Conservation (phyloP, 106 monocot genomes). For the Allium cepa region DNA sequence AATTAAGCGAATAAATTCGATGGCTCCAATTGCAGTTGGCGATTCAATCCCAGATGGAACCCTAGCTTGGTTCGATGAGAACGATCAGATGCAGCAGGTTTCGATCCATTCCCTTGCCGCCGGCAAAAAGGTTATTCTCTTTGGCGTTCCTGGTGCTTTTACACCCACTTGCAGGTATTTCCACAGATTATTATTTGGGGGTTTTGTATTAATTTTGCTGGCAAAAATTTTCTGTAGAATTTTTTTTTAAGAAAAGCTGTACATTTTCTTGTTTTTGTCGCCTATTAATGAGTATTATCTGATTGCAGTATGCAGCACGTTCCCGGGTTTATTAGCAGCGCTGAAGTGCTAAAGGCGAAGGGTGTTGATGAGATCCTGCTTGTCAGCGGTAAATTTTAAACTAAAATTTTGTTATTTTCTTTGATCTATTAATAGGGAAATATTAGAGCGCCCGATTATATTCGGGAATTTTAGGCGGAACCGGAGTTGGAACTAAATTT, state of each 20-base stretch:
- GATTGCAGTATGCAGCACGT: constrained; percentile 75
- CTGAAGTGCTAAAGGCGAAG: constrained; percentile 79
- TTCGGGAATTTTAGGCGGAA: too few relatives aligned
- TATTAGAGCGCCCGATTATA: too few relatives aligned
- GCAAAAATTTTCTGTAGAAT: neutral
- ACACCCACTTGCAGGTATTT: constrained; percentile 94
- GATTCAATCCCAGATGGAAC: constrained; percentile 73
- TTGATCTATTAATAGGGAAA: too few relatives aligned
- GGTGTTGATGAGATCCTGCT: constrained; percentile 86
- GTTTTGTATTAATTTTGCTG: neutral
- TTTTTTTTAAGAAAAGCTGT: neutral
- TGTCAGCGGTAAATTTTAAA: constrained; percentile 57
- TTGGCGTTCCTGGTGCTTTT: constrained; percentile 97
- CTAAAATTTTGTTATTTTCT: neutral
- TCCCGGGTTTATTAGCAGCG: constrained; percentile 66
- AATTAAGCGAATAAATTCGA: constrained; percentile 3
- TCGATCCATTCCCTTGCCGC: constrained; percentile 73
- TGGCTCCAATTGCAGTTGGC: constrained; percentile 88
- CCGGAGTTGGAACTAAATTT: too few relatives aligned
- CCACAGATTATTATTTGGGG: neutral
- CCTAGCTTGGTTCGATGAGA: constrained; percentile 73
- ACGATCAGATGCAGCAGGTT: constrained; percentile 57
- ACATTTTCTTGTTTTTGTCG: neutral
- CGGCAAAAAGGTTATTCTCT: constrained; percentile 90
- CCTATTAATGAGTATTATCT: neutral